A percentile compares a stretch with the other conserved stretches of the same genome.
These are phyloP conservation scores for Cutaneotrichosporon arboriforme DNA, from an alignment of 1,284 basidiomycete species.

Conservation along the genomic window DNA sequence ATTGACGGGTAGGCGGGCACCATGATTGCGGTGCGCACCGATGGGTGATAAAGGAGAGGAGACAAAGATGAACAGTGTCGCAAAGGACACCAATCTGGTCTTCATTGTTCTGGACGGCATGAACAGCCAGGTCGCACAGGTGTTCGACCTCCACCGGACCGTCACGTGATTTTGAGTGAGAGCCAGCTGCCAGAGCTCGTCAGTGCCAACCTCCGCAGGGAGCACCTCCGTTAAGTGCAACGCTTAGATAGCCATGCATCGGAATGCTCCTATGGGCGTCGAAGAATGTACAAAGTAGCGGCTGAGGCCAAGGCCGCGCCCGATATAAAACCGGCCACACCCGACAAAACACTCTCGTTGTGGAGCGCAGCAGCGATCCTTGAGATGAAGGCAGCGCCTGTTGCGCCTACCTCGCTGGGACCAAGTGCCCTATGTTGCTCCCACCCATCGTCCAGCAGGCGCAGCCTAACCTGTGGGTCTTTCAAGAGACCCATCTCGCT, in stretches of 20 bases:
- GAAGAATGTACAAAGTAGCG: no score
- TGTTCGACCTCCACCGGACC: slow-evolving; percentile 2
- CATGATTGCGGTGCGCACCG: neutral
- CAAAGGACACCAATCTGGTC: neutral
- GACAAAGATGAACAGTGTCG: neutral
- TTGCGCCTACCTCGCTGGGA: slow-evolving; percentile 28
- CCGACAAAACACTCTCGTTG: neutral
- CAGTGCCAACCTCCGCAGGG: no score
- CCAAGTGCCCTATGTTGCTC: slow-evolving; percentile 39
- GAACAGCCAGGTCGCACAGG: neutral
- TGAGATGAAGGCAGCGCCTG: neutral
- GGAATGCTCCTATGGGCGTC: no score
- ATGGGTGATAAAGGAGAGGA: neutral
- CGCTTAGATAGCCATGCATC: no score
- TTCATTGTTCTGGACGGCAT: neutral
- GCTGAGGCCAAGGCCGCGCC: slow-evolving; percentile 1
- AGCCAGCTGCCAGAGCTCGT: no score
- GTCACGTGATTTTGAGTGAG: no score
- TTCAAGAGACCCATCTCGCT: slow-evolving; percentile 42
- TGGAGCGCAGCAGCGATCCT: neutral
- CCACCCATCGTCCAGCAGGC: slow-evolving; percentile 46
- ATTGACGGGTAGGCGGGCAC: slow-evolving; percentile 27
- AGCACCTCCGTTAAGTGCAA: no score
- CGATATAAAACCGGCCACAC: neutral
- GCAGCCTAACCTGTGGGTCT: slow-evolving; percentile 34